phyloP scores from a whole-genome alignment of 164 flowering plant species.

The Magnolia sinica region DNA sequence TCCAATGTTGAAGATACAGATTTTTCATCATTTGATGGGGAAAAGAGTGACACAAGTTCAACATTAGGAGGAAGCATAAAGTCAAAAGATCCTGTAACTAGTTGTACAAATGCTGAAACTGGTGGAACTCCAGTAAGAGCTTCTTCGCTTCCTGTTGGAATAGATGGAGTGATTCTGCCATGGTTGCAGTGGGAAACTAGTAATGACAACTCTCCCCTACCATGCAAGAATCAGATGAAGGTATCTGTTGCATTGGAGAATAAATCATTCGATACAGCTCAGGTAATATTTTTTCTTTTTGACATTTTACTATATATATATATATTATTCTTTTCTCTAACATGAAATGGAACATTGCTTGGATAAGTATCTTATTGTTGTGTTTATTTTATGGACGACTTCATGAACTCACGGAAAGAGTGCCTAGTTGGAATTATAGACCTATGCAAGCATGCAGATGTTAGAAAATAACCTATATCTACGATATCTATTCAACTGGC shows the following conservation, averaged over 20 bases:
- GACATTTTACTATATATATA: not conserved
- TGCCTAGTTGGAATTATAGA: too few species aligned
- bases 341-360: too few species aligned
- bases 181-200: slow-evolving; percentile 96
- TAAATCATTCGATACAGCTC: slow-evolving; percentile 30
- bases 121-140: slow-evolving; percentile 28
- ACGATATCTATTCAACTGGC: not conserved
- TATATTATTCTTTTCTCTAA: not conserved
- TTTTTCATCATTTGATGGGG: slow-evolving; percentile 91
- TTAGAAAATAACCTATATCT: too few species aligned
- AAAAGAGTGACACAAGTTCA: slow-evolving; percentile 89
- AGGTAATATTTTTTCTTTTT: slow-evolving; percentile 34
- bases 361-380: too few species aligned
- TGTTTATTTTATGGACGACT: too few species aligned
- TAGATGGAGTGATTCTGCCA: slow-evolving; percentile 86
- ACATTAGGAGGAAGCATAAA: slow-evolving; percentile 47
- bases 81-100: slow-evolving; percentile 22
- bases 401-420: too few species aligned
- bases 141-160: slow-evolving; percentile 46
- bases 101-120: slow-evolving; percentile 23
- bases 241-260: slow-evolving; percentile 27
- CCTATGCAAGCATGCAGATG: too few species aligned
- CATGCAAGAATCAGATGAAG: slow-evolving; percentile 27
- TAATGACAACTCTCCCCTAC: slow-evolving; percentile 46
- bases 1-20: slow-evolving; percentile 95